A percentile compares a stretch with the other conserved stretches of the same genome.
These are phyloP conservation scores for Purpureocillium takamizusanense DNA, from an alignment of 2,329 filamentous ascomycete species.

Conservation along the genomic window DNA sequence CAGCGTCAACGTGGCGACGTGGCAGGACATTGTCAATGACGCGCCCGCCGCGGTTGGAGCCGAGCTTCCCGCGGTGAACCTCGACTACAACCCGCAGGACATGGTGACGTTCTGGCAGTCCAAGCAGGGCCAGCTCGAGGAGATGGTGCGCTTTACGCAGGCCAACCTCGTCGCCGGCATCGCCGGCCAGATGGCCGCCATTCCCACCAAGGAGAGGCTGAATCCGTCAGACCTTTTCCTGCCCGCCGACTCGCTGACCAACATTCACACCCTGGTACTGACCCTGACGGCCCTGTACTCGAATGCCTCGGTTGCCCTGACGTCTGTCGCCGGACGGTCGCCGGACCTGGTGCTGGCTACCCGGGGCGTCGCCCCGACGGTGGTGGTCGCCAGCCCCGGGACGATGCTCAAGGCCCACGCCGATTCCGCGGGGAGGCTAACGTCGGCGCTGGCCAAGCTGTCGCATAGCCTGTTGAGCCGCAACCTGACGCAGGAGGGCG, in stretches of 20 bases:
- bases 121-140: constrained; percentile 41
- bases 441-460: constrained; percentile 54
- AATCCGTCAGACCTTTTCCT: constrained; percentile 71
- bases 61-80: constrained; percentile 56
- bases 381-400: constrained; percentile 69
- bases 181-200: constrained; percentile 64
- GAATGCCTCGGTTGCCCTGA: constrained; percentile 79
- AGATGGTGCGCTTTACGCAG: constrained; percentile 76
- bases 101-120: constrained; percentile 60
- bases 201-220: constrained; percentile 69
- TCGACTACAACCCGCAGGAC: constrained; percentile 41
- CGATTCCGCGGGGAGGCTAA: constrained; percentile 49
- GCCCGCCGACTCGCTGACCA: constrained; percentile 70
- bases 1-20: constrained; percentile 75
- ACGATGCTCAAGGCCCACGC: constrained; percentile 61
- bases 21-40: constrained; percentile 81
- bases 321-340: constrained; percentile 70
- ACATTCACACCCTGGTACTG: constrained; percentile 69
- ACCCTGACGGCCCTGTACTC: constrained; percentile 77
- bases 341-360: constrained; percentile 66
- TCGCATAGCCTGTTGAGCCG: constrained; percentile 66
- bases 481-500: constrained; percentile 58
- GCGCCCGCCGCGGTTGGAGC: constrained; percentile 46
- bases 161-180: constrained; percentile 81
- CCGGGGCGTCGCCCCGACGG: constrained; percentile 67